Evolutionary conservation across 2,329 filamentous ascomycete genomes (phyloP), one percentile per base, ranked within the genome.

Genomic region (Xylaria digitata): DNA sequence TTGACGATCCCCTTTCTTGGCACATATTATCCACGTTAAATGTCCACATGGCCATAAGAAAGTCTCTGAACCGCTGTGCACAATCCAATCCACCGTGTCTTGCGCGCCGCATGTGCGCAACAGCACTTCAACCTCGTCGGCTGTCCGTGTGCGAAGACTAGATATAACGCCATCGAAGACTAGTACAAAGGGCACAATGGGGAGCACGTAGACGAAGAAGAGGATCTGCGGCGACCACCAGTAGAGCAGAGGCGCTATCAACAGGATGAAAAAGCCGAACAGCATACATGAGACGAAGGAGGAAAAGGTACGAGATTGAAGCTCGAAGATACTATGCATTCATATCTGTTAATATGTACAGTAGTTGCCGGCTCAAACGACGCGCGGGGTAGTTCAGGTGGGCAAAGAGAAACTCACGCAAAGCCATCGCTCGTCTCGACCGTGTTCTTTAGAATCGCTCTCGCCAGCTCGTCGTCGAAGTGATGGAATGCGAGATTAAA

Each of bases 401-500:
- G 21, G 30, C 4, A 32, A 43, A 40, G 23, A 13, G 15, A 50
- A 11, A 63, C 77, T 72, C 70, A 83, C 81, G 85, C 89, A 72
- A 93, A 90, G 0, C 87, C 90, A 68, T 91, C 85, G 59, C 87
- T 85, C 0, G 86, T 91, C 71, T 87, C 82, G 43, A 92, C 77
- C 0, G 89, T 90, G 75, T 91, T 88, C 59, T 82, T 82, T 37
- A 94, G 76, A 34, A 93, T 90, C 8, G 83, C 82, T 30, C 76
- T 79, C 0, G 89, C 91, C 19, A 89, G 78, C 3, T 80, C 79
- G 73, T 93, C 89, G 68, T 89, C 85, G 71, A 94, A 94, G 79
- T 94, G 91, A 78, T 94, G 92, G 74, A 94, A 94, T 0, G 90
- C 87, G 1, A 93, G 82, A 75, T 90, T 92, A 77, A 92, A 94